Percentiles rank a stretch among this genome's conserved stretches.
phyloP scores from a whole-genome alignment of 1,284 basidiomycete genomes.

The Anthracocystis panici-leucophaei region DNA sequence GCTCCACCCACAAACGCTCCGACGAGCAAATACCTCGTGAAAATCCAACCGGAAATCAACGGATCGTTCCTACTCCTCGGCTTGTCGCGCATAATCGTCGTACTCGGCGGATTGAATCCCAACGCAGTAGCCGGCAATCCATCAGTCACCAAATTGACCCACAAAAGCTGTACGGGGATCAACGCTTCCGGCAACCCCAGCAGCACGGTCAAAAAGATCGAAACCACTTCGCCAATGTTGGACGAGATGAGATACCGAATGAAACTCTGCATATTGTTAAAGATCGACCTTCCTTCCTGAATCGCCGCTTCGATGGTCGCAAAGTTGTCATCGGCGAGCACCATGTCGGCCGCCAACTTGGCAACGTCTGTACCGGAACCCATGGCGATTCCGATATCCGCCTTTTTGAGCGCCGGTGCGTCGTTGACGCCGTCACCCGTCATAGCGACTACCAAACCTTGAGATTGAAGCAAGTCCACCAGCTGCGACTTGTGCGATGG shows the following conservation, averaged over 20 bases:
- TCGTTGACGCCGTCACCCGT: conserved; percentile 71
- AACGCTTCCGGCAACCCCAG: conserved; percentile 98
- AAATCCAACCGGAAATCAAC: conserved; percentile 90
- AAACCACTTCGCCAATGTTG: conserved; percentile 98
- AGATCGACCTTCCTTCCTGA: conserved; percentile 95
- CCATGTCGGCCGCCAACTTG: conserved; percentile 72
- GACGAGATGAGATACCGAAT: conserved; percentile 87
- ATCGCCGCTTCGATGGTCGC: conserved; percentile 71
- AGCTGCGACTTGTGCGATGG: conserved; percentile 94
- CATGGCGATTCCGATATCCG: conserved; percentile 72
- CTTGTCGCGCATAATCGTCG: conserved; percentile 88
- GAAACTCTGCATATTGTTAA: conserved; percentile 99
- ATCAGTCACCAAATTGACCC: conserved; percentile 76
- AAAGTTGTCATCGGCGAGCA: conserved; percentile 72
- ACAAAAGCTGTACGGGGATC: conserved; percentile 96
- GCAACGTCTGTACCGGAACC: conserved; percentile 71
- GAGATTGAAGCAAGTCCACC: conserved; percentile 91
- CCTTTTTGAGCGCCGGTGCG: conserved; percentile 71
- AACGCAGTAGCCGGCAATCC: conserved; percentile 97
- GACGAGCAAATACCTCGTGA: conserved; percentile 93
- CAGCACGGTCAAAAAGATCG: conserved; percentile 95
- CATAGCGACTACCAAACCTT: conserved; percentile 98
- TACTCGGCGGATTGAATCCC: conserved; percentile 96
- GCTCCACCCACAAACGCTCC: conserved; percentile 93
- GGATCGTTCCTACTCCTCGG: conserved; percentile 90